Evolutionary conservation across 164 flowering plant genomes (phyloP), one percentile per base, ranked within the genome.

Genomic region (Macadamia integrifolia): DNA sequence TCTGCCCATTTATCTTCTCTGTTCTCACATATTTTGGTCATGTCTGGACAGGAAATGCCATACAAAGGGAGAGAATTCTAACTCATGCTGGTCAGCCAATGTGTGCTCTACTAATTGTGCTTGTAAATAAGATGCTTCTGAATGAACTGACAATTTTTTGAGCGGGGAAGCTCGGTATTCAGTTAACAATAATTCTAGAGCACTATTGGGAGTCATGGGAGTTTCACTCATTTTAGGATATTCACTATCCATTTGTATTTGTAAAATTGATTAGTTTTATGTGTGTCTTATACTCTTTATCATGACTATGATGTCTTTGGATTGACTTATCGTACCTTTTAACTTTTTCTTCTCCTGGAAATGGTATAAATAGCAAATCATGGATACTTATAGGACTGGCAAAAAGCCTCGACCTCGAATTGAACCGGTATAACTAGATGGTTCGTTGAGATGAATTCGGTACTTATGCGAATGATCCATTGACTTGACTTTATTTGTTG

Each of bases 51-150:
- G 97, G 94, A 91, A 68, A 83, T 82, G 89, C 91, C 74, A 1
- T 88, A 80, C 73, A 87, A 88, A 67, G 79, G 92, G 66, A 78
- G 88, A 67, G 87, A 83, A 12, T 85, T 70, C 76, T 85, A 82
- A 74, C 17, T 52, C 23, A 23, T 13, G 11, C 18, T 7, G 9
- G 62, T 44, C 1, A 40, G 28, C 31, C 2, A 14, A 4, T 9
- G 55, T 44, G 11, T 28, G 23, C 62, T 29, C 9, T 35, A 42
- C 32, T 9, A 1, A n/a, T 28, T 57, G 61, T 56, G 60, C 28
- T 59, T 64, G 74, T 60, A 75, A 66, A 70, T 67, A 63, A 69
- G 40, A 29, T 44, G 11, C 28, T 61, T 66, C 61, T 49, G 50
- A 32, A 18, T 48, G 48, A 42, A 43, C 50, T 14, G 13, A 23